Evolutionary conservation across 306 rosid species (phyloP), one percentile per base, ranked within the genome.

Genomic region (Corylus avellana): DNA sequence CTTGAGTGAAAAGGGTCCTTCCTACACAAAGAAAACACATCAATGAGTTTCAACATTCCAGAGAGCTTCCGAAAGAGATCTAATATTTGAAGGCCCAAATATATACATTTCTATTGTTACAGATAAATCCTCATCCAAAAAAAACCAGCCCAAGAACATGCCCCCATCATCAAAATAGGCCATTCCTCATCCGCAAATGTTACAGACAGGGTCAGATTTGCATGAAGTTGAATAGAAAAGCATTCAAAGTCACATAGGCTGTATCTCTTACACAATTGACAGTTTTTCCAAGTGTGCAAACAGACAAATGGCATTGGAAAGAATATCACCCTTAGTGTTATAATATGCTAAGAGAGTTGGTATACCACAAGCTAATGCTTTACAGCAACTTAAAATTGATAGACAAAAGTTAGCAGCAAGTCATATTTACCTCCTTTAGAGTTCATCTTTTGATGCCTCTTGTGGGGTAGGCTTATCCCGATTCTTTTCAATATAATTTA

Each of bases 381-480:
- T 4, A 27, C n/a, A 29, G 13, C 17, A 29, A 29, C 6, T 25
- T 13, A 44, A 44, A 46, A 29, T 9, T 16, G 12, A 74, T 74
- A 44, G 44, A 46, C 7, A 20, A 62, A 49, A 47, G 49, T 25
- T 22, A 9, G 42, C 29, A 35, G 10, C 25, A 74, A n/a, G 16
- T 47, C 10, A 78, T 14, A 13, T n/a, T 77, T 83, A 85, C 97
- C 91, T 64, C 73, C 0, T 76, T 89, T 83, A 96, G 88, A 96
- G 99, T 89, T 96, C 99, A 67, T 95, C 98, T 67, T 89, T 90
- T 35, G 32, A 80, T 32, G 80, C 51, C 35, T 91, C 91, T 75
- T 83, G 78, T n/a, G 81, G 57, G 70, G 85, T 82, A 14, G 76
- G 46, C 77, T 84, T 88, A 8, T 96, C 97, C 47, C 92, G 84